Conservation (phyloP, 2,329 filamentous ascomycete species). For the Curvularia verruculosa region DNA sequence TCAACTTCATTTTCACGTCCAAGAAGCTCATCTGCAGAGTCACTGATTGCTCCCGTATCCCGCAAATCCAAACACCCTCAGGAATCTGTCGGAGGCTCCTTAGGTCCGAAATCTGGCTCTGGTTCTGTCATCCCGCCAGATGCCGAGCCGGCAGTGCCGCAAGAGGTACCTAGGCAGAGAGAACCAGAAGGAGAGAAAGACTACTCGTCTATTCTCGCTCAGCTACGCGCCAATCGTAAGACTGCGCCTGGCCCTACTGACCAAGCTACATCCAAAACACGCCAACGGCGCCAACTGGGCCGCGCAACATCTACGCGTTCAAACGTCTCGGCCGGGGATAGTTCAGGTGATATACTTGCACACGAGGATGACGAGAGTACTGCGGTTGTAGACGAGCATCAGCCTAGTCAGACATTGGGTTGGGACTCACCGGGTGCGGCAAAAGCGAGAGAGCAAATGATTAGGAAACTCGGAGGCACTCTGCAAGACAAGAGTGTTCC, state of each 20-base stretch:
- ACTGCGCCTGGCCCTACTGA: slow-evolving; percentile 25
- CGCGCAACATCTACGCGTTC: slow-evolving; percentile 42
- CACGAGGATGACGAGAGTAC: slow-evolving; percentile 29
- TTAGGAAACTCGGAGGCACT: slow-evolving; percentile 45
- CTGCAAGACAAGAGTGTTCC: slow-evolving; percentile 36
- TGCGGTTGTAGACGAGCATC: slow-evolving; percentile 33
- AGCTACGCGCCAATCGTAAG: slow-evolving; percentile 41
- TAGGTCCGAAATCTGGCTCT: slow-evolving; percentile 28
- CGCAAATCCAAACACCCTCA: slow-evolving; percentile 18
- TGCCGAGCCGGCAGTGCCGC: slow-evolving; percentile 19
- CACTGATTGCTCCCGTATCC: slow-evolving; percentile 23
- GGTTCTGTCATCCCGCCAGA: slow-evolving; percentile 27
- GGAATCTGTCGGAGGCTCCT: slow-evolving; percentile 23
- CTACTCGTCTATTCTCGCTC: slow-evolving; percentile 40
- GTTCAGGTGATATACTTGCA: slow-evolving; percentile 28
- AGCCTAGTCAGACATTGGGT: slow-evolving; percentile 46
- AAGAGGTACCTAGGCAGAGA: slow-evolving; percentile 17
- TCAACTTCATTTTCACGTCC: slow-evolving; percentile 25
- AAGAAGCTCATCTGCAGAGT: slow-evolving; percentile 31
- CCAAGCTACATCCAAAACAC: slow-evolving; percentile 29
- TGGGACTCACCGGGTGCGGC: slow-evolving; percentile 48
- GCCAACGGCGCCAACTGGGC: slow-evolving; percentile 36
- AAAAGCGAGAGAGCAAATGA: slow-evolving; percentile 45
- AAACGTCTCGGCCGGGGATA: slow-evolving; percentile 37
- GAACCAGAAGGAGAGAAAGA: slow-evolving; percentile 33